A percentile compares a stretch with the other conserved stretches of the same genome.
These are phyloP conservation scores for Alternaria ventricosa DNA, from an alignment of 2,329 filamentous ascomycete species.

Conservation along the genomic window DNA sequence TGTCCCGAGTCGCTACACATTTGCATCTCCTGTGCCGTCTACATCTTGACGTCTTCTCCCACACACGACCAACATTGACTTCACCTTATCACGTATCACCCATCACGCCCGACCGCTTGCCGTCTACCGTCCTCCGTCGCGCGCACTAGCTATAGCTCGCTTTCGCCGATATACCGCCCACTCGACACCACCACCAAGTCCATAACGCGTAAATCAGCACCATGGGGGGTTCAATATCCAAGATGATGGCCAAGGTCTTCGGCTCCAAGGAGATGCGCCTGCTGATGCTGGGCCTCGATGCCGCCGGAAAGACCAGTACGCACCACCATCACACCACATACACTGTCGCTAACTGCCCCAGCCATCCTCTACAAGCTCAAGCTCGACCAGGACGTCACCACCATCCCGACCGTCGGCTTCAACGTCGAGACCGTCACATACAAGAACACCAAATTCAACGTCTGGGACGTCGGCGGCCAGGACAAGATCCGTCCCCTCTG, in stretches of 20 bases:
- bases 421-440: constrained; percentile 99
- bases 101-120: background rate
- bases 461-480: constrained; percentile 99
- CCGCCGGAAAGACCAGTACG: constrained; percentile 91
- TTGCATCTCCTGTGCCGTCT: background rate
- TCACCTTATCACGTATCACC: too few species aligned
- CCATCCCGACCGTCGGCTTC: constrained; percentile 99
- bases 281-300: constrained; percentile 96
- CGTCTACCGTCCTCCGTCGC: background rate
- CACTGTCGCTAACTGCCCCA: constrained; percentile 34
- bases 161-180: background rate
- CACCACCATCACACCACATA: background rate
- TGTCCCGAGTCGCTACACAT: constrained; percentile 1
- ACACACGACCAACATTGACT: background rate
- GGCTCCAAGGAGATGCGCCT: constrained; percentile 99
- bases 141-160: constrained; percentile 1
- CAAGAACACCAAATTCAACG: constrained; percentile 99
- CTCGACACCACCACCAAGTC: background rate
- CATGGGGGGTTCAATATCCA: constrained; percentile 91
- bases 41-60: background rate
- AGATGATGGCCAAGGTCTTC: constrained; percentile 98
- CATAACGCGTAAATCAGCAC: constrained; percentile 53
- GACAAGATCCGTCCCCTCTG: constrained; percentile 99
- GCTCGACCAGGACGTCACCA: constrained; percentile 98
- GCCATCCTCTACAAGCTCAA: constrained; percentile 99